Conservation (phyloP, 192 early-diverging fungal genomes). For the Coemansia sp. region DNA sequence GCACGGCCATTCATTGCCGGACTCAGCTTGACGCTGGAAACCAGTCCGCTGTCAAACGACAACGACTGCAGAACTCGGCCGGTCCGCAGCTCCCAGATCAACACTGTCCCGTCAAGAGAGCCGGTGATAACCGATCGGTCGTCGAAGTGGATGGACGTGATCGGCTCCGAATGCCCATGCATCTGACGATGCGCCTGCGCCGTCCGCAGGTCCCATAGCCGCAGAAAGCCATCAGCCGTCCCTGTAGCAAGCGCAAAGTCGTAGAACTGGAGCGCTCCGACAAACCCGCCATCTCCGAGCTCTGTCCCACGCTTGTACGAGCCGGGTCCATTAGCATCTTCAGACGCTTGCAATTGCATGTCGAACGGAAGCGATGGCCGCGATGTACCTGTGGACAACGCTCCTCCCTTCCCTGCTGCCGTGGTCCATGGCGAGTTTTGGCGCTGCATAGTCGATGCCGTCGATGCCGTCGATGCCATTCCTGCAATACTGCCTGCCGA, state of each 20-base stretch:
- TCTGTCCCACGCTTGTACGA: conserved; percentile 27
- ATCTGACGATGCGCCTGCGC: conserved; percentile 72
- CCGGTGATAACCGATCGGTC: conserved; percentile 72
- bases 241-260: conserved; percentile 73
- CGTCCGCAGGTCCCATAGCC: conserved; percentile 80
- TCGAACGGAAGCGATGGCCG: conserved; percentile 14
- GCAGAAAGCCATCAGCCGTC: conserved; percentile 67
- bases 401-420: neutral
- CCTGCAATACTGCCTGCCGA: neutral
- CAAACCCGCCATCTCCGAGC: conserved; percentile 55
- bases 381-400: neutral
- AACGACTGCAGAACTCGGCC: conserved; percentile 63
- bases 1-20: conserved; percentile 13
- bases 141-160: conserved; percentile 67
- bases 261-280: conserved; percentile 74
- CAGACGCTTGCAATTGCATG: neutral
- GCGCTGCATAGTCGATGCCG: neutral
- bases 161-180: conserved; percentile 62
- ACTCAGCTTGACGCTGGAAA: conserved; percentile 38
- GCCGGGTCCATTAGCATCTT: neutral
- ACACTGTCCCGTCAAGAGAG: conserved; percentile 62
- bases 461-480: neutral
- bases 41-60: conserved; percentile 53
- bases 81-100: conserved; percentile 78
- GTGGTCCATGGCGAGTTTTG: neutral